phyloP scores from a whole-genome alignment of 2,329 filamentous ascomycete genomes.

The Alternaria postmessia region DNA sequence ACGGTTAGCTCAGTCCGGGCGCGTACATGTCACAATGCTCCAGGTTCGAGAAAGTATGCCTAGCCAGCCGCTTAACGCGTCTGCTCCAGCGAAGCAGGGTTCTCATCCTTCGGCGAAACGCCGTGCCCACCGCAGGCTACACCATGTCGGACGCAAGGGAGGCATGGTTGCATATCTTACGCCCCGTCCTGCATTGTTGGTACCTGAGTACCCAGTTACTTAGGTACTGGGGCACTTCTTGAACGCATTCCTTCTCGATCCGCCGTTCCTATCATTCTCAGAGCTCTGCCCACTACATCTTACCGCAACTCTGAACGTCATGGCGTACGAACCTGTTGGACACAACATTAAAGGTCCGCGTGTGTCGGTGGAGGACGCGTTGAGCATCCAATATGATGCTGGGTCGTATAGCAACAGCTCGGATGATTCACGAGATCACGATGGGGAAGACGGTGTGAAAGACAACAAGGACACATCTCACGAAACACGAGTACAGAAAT shows the following conservation, averaged over 20 bases:
- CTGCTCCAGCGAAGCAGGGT: not conserved
- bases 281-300: not conserved
- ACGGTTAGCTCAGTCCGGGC: not conserved
- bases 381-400: conserved; percentile 18
- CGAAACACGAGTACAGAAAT: conserved; percentile 4
- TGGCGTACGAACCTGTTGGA: conserved; percentile 11
- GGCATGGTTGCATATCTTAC: not conserved
- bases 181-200: not conserved
- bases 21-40: not conserved
- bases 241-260: not conserved
- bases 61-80: not conserved
- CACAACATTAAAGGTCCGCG: not conserved
- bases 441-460: not conserved
- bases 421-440: not conserved
- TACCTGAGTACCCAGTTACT: no score
- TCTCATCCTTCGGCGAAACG: not conserved
- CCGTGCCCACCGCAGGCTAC: conserved; percentile 1
- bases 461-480: not conserved
- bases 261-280: not conserved
- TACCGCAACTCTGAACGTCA: not conserved
- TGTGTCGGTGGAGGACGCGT: not conserved
- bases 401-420: conserved; percentile 13
- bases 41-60: not conserved
- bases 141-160: not conserved
- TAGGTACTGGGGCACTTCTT: not conserved